Evolutionary conservation across 179 eudicot genomes (phyloP), one percentile per base, ranked within the genome.

Genomic region (Amaranthus tricolor): DNA sequence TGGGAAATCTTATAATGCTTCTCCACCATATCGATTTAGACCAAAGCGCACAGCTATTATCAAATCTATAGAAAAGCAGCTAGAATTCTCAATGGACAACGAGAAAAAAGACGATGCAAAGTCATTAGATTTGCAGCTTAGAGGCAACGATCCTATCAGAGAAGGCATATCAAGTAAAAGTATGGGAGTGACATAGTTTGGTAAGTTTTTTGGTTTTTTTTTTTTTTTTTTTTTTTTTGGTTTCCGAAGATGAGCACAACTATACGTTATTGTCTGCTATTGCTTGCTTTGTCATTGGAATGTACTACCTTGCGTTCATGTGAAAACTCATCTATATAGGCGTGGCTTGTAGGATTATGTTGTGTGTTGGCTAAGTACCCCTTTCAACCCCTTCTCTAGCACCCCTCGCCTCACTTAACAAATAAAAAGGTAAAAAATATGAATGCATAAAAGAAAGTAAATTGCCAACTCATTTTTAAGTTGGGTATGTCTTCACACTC

Each of bases 11-110:
- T 86, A 84, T 72, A 88, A 87, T 87, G 91, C 91, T 19, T 95
- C 99, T 78, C 99, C 99, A 47, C 93, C 95, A 43, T 95, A 95
- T 72, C 81, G 90, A 67, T 80, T 89, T 66, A 86, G 90, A 74
- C 76, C 87, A 40, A 89, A 88, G 54, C 88, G 97, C 59, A 90
- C 87, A 19, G 81, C 93, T 45, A 12, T 83, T 50, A 43, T 77
- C 56, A 95, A 90, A 79, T 88, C 93, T 54, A 87, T 95, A 66
- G 99, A 95, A 83, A 95, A 89, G 82, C 91, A 92, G 82, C 95
- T 95, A 20, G 86, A 92, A 75, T 92, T 91, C 74, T 77, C 86
- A 71, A 52, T 72, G 52, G 86, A 83, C 61, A 76, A 76, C 47
- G 87, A 76, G 61, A 76, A 62, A 47, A 84, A 78, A 70, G 80